A percentile compares a stretch with the other conserved stretches of the same genome.
These are phyloP conservation scores for Plasmodiophora brassicae DNA, from an alignment of 208 protist genomes.

Conservation along the genomic window DNA sequence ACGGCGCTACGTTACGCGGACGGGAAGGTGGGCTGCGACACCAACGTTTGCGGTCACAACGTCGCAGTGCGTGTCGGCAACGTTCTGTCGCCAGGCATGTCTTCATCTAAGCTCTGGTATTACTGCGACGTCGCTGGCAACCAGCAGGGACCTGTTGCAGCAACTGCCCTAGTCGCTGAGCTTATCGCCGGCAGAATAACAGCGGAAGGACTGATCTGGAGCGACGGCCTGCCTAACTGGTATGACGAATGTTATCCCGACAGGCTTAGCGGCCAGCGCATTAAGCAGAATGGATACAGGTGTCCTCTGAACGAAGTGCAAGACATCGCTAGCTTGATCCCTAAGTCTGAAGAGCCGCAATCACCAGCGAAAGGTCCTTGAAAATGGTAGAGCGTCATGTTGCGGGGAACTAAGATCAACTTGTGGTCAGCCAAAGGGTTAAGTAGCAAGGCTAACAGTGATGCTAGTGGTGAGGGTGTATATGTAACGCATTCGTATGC, in stretches of 20 bases:
- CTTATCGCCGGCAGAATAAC: background rate
- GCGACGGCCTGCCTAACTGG: background rate
- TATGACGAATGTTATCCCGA: background rate
- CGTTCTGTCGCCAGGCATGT: too few species aligned
- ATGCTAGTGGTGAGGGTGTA: too few species aligned
- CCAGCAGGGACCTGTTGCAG: background rate
- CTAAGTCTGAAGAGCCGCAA: background rate
- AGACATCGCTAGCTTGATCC: background rate
- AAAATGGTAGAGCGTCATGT: too few species aligned
- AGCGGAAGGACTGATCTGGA: background rate
- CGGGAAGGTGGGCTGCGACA: too few species aligned
- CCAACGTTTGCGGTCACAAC: too few species aligned
- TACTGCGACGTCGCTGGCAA: background rate
- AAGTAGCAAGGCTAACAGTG: too few species aligned
- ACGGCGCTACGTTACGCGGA: too few species aligned
- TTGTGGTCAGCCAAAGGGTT: too few species aligned
- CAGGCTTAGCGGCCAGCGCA: background rate
- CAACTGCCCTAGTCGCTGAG: background rate
- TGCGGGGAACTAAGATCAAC: too few species aligned
- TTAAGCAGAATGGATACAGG: background rate
- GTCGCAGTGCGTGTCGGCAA: too few species aligned
- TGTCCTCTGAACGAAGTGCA: background rate
- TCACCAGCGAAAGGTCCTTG: too few species aligned
- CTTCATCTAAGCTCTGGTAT: slow-evolving; percentile 16
- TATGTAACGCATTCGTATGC: too few species aligned